phyloP scores from a whole-genome alignment of 2,329 filamentous ascomycete genomes.

The Hypoxylon sp. region DNA sequence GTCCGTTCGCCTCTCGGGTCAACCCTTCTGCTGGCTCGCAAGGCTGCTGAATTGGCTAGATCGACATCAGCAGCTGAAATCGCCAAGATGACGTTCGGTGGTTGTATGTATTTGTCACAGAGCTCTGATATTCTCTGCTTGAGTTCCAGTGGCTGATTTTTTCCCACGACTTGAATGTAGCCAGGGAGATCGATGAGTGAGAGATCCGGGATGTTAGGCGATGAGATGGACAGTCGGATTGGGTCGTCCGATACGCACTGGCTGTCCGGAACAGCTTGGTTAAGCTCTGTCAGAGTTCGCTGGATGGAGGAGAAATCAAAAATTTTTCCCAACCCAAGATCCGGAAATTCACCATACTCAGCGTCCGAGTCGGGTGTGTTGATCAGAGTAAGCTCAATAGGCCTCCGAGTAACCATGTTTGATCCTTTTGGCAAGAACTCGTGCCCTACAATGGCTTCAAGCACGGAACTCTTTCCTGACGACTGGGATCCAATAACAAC shows the following conservation, averaged over 20 bases:
- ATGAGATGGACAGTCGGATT: constrained; percentile 95
- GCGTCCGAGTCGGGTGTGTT: constrained; percentile 90
- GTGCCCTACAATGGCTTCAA: constrained; percentile 97
- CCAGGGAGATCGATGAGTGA: constrained; percentile 96
- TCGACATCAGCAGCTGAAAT: constrained; percentile 99
- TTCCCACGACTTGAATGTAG: constrained; percentile 95
- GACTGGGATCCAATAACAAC: constrained; percentile 99
- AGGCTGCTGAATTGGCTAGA: constrained; percentile 93
- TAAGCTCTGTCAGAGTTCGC: constrained; percentile 93
- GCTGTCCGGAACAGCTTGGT: constrained; percentile 88
- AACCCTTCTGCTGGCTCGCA: constrained; percentile 90
- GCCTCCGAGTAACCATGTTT: constrained; percentile 97
- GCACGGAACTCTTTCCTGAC: constrained; percentile 96
- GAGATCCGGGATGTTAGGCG: constrained; percentile 93
- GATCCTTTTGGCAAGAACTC: constrained; percentile 98
- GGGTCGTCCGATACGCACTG: constrained; percentile 97
- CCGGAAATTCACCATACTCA: constrained; percentile 97
- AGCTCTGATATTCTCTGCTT: constrained; percentile 97
- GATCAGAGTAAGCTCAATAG: constrained; percentile 95
- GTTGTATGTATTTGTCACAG: constrained; percentile 97
- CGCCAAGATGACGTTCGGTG: constrained; percentile 95
- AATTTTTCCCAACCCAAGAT: constrained; percentile 89
- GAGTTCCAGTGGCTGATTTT: constrained; percentile 89
- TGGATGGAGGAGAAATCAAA: constrained; percentile 94
- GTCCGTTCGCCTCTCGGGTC: constrained; percentile 96